Base-by-base conservation (phyloP, 2,329 filamentous ascomycete genomes). In the Delphinella strobiligena region DNA sequence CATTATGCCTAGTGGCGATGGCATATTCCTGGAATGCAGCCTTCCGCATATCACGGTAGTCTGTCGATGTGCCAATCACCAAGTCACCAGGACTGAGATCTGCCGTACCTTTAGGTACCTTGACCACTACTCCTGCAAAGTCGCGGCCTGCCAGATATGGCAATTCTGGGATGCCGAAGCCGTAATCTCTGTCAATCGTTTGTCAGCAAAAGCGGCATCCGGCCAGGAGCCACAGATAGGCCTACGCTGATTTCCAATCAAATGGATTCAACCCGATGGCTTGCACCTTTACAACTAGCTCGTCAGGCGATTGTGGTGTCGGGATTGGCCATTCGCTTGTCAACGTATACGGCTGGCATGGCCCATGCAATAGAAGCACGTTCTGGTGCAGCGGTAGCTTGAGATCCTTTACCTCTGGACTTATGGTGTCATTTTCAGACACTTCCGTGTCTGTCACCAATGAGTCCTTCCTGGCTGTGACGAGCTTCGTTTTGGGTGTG, bases 261-360 rank as follows among this genome's bases (percentile, higher is more conserved):
- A 87, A 81, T 0, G 82, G 82, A 50, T 87, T 87, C 29, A 87
- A 60, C 0, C 82, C 81, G 49, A 84, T 78, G 11, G 73, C 72
- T 30, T 70, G 62, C 1, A 76, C 64, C 52, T 71, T 72, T 14
- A 84, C 69, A 4, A 84, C 60, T 4, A 83, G 58, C 49, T 84
- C 75, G 32, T 61, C 61, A 8, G 19, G 31, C 4, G 14, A 34
- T 2, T 19, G 29, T 16, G 37, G 31, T 5, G 10, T 12, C 22
- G 37, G 37, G 2, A 40, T 15, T 4, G 37, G 31, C 4, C 22
- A 40, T 3, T 17, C 22, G 4, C 14, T 15, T 3, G 37, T 40
- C 1, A 30, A 15, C 11, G 17, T 31, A 15, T 34, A 30, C 1
- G 30, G 37, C 16, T 40, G 17, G 14, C 37, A 22, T 33, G 37